Percentiles rank a stretch among this genome's conserved stretches.
These are phyloP conservation scores for Nakazawaea ambrosiae DNA, from an alignment of 805 yeast genomes.

Conservation along the genomic window DNA sequence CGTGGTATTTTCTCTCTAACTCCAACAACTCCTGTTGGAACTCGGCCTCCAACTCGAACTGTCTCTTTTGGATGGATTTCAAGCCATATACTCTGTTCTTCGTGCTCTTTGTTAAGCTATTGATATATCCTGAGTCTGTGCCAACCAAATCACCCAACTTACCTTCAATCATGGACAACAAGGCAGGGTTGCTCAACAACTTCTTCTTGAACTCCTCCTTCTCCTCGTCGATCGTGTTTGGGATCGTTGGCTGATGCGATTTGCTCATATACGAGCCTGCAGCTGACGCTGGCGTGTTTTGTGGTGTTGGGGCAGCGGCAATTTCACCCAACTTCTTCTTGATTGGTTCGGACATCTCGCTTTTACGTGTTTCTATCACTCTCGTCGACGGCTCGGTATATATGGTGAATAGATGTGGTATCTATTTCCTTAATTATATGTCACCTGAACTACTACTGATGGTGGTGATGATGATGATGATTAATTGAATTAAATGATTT, in stretches of 20 bases:
- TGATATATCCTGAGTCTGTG: conserved; percentile 79
- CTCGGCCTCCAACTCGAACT: conserved; percentile 79
- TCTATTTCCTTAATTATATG: too few species aligned
- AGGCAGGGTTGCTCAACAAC: conserved; percentile 64
- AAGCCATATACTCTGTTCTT: conserved; percentile 75
- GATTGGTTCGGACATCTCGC: conserved; percentile 78
- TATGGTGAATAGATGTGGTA: too few species aligned
- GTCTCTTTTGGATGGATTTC: conserved; percentile 72
- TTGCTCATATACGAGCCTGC: conserved; percentile 64
- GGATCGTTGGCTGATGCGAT: conserved; percentile 50
- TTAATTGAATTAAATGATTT: too few species aligned
- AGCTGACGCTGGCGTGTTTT: conserved; percentile 92
- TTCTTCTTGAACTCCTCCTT: conserved; percentile 30
- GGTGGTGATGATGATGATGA: too few species aligned
- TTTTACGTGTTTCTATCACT: conserved; percentile 1
- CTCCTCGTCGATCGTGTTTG: conserved; percentile 71
- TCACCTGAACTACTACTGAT: too few species aligned
- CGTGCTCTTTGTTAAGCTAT: conserved; percentile 62
- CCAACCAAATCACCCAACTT: conserved; percentile 82
- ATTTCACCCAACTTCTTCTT: conserved; percentile 67
- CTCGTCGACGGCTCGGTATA: too few species aligned
- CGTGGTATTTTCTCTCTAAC: conserved; percentile 74
- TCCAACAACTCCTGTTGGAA: conserved; percentile 85
- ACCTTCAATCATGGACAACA: conserved; percentile 84
- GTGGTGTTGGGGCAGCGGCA: conserved; percentile 96